Evolutionary conservation across 1,284 basidiomycete species (phyloP), one percentile per base, ranked within the genome.

Genomic region (Trametes sp.): DNA sequence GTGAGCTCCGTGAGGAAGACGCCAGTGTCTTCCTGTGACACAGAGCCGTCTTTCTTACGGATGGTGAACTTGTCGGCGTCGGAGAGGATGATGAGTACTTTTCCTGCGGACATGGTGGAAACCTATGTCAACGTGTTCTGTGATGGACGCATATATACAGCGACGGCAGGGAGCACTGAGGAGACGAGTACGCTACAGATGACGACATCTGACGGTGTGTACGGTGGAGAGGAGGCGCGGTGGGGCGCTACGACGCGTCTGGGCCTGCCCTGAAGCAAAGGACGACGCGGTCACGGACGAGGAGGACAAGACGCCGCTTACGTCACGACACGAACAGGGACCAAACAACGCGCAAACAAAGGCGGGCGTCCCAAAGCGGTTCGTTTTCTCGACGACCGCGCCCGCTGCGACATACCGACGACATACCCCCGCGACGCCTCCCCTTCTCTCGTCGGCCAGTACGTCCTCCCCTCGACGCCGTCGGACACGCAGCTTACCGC

Each of bases 291-390:
- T 67, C 66, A 67, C 66, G 66, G 41, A 57, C 55, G 28, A 4
- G 2, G 44, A 28, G 61, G 46, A 33, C 33, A 53, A 54, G 35
- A 36, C 45, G 62, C 44, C 14, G 57, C 54, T 71, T 71, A 71
- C 65, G 68, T 73, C 59, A 70, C 63, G 52, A 62, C 58, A 62
- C 65, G 74, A 76, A 76, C 74, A 72, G 72, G 64, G 52, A 57
- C 70, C 74, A 76, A 76, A 76, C 45, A 75, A 72, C 70, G 70
- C 71, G 71, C 72, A 74, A 76, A 76, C 67, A 76, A 67, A 61
- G 65, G 61, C 59, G 59, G 61, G 50, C 50, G 57, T 52, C 38
- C 54, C 50, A 61, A 57, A 56, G 36, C 38, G 48, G 45, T 51
- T 49, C 49, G 57, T 59, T 46, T 57, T 57, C 49, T 59, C 54